Evolutionary conservation across 768 basidiomycete genomes (phyloP), one percentile per base, ranked within the genome.

Genomic region (Termitomyces sp.): DNA sequence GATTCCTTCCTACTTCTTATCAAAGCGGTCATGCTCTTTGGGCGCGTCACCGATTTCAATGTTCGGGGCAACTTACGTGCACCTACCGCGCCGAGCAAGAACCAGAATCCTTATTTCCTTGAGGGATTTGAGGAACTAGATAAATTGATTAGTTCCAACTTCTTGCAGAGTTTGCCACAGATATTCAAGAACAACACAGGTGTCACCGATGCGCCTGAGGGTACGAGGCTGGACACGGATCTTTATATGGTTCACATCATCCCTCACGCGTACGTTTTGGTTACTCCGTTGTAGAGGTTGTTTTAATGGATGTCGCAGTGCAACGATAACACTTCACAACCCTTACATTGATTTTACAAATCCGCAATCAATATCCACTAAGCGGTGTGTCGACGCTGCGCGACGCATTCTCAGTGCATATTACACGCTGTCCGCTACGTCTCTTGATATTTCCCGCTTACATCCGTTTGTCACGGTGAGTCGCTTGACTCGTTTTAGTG

Each of bases 171-270:
- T 63, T 76, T 94, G 48, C 91, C 91, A 1, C 82, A 82, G 55
- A 79, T 81, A 47, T 87, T 78, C 71, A 86, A 82, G 72, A 83
- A 80, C 67, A 86, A 81, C 61, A 77, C 74, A 55, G 87, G 82
- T n/a, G 80, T 84, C 55, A 81, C 77, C 55, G 86, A 88, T 56
- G 72, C 78, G 39, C 77, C 82, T 42, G 82, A 83, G 40, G 84
- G 80, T 47, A 80, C 79, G 34, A 78, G 76, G 9, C 73, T 93
- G 40, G 90, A 94, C 68, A 92, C 89, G 2, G 91, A 94, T 68
- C 73, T 94, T 56, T 93, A 90, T 68, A 84, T 93, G 87, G 91
- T 90, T 40, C 91, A 93, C 65, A 80, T 93, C 43, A 81, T 91
- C 59, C 92, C 92, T 20, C 87, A 94, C 68, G 91, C 92, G 91